These are phyloP conservation scores for Veloboletus limbatus DNA, from an alignment of 1,284 basidiomycete genomes.

Conservation along the genomic window DNA sequence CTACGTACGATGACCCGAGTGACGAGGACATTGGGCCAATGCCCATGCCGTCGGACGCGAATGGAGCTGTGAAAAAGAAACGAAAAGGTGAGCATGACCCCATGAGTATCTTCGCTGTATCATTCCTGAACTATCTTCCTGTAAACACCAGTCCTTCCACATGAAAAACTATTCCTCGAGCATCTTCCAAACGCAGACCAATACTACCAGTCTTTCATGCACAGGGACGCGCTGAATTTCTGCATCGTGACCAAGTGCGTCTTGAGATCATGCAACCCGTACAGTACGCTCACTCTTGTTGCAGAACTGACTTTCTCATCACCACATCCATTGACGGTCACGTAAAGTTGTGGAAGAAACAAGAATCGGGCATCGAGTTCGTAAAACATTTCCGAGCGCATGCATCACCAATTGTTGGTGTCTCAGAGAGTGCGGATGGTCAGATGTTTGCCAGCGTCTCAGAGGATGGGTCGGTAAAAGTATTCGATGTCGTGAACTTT, in stretches of 20 bases:
- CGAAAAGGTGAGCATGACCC: slow-evolving; percentile 63
- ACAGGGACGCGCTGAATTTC: slow-evolving; percentile 90
- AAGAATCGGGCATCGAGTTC: slow-evolving; percentile 88
- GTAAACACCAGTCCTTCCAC: slow-evolving; percentile 56
- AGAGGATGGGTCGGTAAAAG: slow-evolving; percentile 84
- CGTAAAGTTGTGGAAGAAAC: slow-evolving; percentile 99
- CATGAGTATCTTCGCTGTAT: slow-evolving; percentile 25
- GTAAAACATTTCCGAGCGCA: slow-evolving; percentile 95
- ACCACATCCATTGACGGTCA: slow-evolving; percentile 96
- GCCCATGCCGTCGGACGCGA: slow-evolving; percentile 56
- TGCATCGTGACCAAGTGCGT: slow-evolving; percentile 80
- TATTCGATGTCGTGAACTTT: slow-evolving; percentile 98
- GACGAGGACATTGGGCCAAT: slow-evolving; percentile 78
- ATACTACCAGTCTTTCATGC: slow-evolving; percentile 99
- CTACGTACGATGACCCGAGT: slow-evolving; percentile 39
- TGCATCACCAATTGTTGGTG: slow-evolving; percentile 73
- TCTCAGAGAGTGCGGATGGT: slow-evolving; percentile 91
- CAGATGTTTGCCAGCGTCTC: slow-evolving; percentile 88
- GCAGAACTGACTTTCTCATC: slow-evolving; percentile 87
- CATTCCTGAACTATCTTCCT: slow-evolving; percentile 36
- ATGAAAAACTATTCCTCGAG: slow-evolving; percentile 85
- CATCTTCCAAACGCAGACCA: slow-evolving; percentile 91
- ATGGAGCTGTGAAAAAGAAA: slow-evolving; percentile 56
- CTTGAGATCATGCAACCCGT: not conserved
- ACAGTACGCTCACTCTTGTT: not conserved